Conservation (phyloP, 1,284 basidiomycete species). For the Lignosus rhinocerotis region DNA sequence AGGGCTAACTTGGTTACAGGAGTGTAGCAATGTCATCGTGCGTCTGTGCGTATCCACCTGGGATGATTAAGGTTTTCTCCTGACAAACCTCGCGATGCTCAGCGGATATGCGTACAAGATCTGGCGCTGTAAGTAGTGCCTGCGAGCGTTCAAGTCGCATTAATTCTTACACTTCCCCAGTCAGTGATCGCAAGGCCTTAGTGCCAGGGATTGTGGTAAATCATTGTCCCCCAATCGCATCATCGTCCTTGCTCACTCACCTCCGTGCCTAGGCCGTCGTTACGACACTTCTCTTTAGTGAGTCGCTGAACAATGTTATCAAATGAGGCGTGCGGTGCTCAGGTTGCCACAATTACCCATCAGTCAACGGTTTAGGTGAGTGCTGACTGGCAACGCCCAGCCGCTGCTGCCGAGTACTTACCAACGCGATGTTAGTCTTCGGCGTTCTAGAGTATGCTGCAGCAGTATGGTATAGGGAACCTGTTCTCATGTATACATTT, state of each 20-base stretch:
- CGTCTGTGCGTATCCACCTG: conserved; percentile 2
- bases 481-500: background rate
- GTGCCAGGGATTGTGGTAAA: conserved; percentile 1
- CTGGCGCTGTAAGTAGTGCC: conserved; percentile 10
- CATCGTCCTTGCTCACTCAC: no score
- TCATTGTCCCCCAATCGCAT: no score
- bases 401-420: no score
- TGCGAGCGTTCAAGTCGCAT: no score
- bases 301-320: background rate
- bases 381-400: no score
- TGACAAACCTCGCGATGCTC: no score
- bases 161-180: background rate
- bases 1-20: background rate
- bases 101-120: conserved; percentile 21
- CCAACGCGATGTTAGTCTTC: background rate
- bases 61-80: background rate
- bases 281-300: background rate
- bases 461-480: background rate
- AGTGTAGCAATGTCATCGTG: conserved; percentile 9
- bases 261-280: background rate
- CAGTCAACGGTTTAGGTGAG: background rate
- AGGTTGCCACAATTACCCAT: background rate
- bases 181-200: conserved; percentile 2
- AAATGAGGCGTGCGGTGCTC: no score
- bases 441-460: background rate